Evolutionary conservation across 495 filamentous ascomycete species (phyloP), one percentile per base, ranked within the genome.

Genomic region (Trichoderma reesei): DNA sequence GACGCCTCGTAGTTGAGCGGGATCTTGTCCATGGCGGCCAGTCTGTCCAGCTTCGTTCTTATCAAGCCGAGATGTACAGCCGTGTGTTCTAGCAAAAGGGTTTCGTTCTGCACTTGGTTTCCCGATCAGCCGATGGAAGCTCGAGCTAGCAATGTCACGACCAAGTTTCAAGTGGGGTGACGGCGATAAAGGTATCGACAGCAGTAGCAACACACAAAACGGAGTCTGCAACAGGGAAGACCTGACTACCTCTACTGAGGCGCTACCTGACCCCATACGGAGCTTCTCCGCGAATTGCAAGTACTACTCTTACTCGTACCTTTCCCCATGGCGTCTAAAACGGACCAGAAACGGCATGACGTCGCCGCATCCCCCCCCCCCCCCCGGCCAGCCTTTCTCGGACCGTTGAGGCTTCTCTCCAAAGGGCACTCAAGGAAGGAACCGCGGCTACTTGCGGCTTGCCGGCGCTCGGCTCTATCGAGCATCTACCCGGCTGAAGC

Each of bases 1-100:
- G 88, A 90, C 36, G 88, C 82, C 75, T 90, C 87, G 74, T 90
- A 86, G 59, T 85, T 88, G 63, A 91, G 81, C n/a, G 87, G 85
- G 68, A 80, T 77, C 71, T 79, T 76, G 67, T 79, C 74, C 78
- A 79, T 78, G 39, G 39, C 20, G 60, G 46, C n/a, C n/a, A 16
- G 2, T 13, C 33, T 20, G 59, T n/a, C n/a, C n/a, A n/a, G n/a
- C n/a, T n/a, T n/a, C n/a, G 59, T 4, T 16, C 4, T 13, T 61
- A 11, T 56, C 11, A 2, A 56, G 51, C n/a, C 46, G n/a, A 20
- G 46, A 31, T 20, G 31, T 51, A 14, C 46, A 51, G 46, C 20
- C 51, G 36, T 61, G 26, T 8, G 1, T 11, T 13, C 34, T 2
- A 14, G 61, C 31, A 20, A 42, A n/a, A n/a, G n/a, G n/a, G n/a